Evolutionary conservation across 768 basidiomycete species (phyloP), one percentile per base, ranked within the genome.

Genomic region (Lentinus tigrinus): DNA sequence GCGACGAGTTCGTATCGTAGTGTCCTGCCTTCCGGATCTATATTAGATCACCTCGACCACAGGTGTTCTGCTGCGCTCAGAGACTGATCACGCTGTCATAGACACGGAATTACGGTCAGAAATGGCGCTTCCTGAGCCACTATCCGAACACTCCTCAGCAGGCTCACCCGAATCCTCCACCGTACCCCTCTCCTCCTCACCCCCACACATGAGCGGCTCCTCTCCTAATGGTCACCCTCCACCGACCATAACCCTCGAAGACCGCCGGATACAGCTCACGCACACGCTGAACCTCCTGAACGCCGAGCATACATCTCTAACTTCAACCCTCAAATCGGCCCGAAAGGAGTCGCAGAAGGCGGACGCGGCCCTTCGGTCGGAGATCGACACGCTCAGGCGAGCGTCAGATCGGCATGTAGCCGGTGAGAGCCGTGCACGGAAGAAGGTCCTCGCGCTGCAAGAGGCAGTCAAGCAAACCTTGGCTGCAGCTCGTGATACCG

Each of bases 361-460:
- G 0, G 89, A 95, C 52, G 85, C 93, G 0, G 83, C 85, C 5
- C 77, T 96, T 23, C 88, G 90, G 28, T 77, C 85, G 2, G 93
- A 96, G 73, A 93, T 96, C 43, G 91, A 95, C 36, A 80, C 82
- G 0, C 79, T 95, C 52, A 92, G 90, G 69, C 84, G 91, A 4
- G 83, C 91, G 1, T 87, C 88, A 3, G 94, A 96, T 65, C 93
- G 93, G 65, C 83, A 89, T 54, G 75, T 81, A 0, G 79, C 84
- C 1, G 80, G 83, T 2, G 95, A 98, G 69, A 78, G 84, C 23
- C 83, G 93, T n/a, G 85, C 88, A 10, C 85, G 85, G 43, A 94
- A 96, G 70, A 95, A 93, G 64, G 84, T 89, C 10, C 79, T 94
- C 11, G 91, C 95, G 1, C 74, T 96, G 38, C 93, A 95, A 69